Percentiles rank a stretch among this genome's conserved stretches.
phyloP scores from a whole-genome alignment of 176 grass and related monocot genomes.

The Rhipidocladum racemiflorum region DNA sequence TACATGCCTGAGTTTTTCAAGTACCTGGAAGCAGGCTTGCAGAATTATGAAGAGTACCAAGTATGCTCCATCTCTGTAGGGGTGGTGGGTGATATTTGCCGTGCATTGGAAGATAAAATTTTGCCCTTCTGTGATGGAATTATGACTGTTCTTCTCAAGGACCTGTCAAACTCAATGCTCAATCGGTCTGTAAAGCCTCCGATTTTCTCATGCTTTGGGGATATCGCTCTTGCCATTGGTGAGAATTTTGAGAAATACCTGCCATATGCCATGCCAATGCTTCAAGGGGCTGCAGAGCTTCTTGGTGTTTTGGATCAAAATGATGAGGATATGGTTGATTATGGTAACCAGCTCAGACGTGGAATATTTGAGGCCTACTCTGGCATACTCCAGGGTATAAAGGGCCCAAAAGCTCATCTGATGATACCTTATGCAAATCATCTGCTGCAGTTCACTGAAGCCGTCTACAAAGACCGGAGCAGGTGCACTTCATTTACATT shows the following conservation, averaged over 20 bases:
- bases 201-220: slow-evolving; percentile 84
- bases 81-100: slow-evolving; percentile 84
- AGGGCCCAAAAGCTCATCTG: slow-evolving; percentile 67
- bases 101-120: slow-evolving; percentile 80
- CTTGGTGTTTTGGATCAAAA: slow-evolving; percentile 57
- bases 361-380: slow-evolving; percentile 93
- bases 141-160: slow-evolving; percentile 83
- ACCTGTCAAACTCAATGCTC: slow-evolving; percentile 75
- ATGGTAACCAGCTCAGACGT: slow-evolving; percentile 71
- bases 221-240: slow-evolving; percentile 88
- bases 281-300: slow-evolving; percentile 75
- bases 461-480: slow-evolving; percentile 57
- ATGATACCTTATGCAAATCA: slow-evolving; percentile 68
- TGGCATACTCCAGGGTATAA: slow-evolving; percentile 86
- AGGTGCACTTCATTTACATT: slow-evolving; percentile 43
- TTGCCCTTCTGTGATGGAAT: slow-evolving; percentile 85
- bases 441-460: slow-evolving; percentile 79
- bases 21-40: slow-evolving; percentile 75
- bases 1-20: slow-evolving; percentile 83
- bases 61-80: slow-evolving; percentile 86
- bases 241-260: slow-evolving; percentile 89
- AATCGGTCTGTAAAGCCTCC: slow-evolving; percentile 78
- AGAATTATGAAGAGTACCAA: slow-evolving; percentile 89
- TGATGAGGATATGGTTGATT: slow-evolving; percentile 86
- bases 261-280: slow-evolving; percentile 73